Evolutionary conservation across 1,284 basidiomycete genomes (phyloP).

Genomic region (Sutorius eximius): DNA sequence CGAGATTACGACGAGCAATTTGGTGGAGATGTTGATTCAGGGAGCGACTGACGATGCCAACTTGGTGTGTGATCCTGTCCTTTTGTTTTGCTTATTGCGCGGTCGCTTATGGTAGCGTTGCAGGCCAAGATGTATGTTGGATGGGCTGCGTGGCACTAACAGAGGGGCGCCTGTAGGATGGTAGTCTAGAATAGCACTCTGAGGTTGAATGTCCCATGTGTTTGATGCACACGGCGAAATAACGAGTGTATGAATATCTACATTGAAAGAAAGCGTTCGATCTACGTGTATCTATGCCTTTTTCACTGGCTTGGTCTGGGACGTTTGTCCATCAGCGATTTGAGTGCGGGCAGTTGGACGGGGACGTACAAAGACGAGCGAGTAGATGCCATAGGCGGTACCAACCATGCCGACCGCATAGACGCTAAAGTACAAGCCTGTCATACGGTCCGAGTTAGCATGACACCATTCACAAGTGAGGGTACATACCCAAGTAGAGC

Average conservation of each 20-base stretch:
- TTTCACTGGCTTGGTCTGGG: constrained; percentile 29
- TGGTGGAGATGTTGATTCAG: constrained; percentile 88
- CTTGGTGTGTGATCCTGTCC: constrained; percentile 50
- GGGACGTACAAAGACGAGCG: constrained; percentile 52
- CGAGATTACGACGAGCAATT: constrained; percentile 77
- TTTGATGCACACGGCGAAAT: not conserved
- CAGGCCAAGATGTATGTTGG: constrained; percentile 82
- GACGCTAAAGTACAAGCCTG: constrained; percentile 55
- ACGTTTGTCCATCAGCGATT: not conserved
- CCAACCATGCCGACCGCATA: constrained; percentile 56
- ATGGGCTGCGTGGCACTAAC: constrained; percentile 82
- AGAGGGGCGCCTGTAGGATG: not conserved
- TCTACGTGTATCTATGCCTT: constrained; percentile 23
- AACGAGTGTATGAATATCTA: constrained; percentile 10
- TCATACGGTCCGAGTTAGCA: not conserved
- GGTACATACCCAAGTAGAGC: constrained; percentile 47
- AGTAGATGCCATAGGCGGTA: constrained; percentile 49
- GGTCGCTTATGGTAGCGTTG: constrained; percentile 3
- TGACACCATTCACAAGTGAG: too few species aligned
- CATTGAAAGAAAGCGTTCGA: constrained; percentile 8
- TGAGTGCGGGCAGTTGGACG: too few species aligned
- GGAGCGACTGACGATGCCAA: constrained; percentile 77
- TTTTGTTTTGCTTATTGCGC: not conserved
- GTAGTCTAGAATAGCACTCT: too few species aligned
- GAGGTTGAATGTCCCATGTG: too few species aligned